Evolutionary conservation across 352 stramenopile genomes (phyloP), one percentile per base, ranked within the genome.

Genomic region (Blastocystis sp.): DNA sequence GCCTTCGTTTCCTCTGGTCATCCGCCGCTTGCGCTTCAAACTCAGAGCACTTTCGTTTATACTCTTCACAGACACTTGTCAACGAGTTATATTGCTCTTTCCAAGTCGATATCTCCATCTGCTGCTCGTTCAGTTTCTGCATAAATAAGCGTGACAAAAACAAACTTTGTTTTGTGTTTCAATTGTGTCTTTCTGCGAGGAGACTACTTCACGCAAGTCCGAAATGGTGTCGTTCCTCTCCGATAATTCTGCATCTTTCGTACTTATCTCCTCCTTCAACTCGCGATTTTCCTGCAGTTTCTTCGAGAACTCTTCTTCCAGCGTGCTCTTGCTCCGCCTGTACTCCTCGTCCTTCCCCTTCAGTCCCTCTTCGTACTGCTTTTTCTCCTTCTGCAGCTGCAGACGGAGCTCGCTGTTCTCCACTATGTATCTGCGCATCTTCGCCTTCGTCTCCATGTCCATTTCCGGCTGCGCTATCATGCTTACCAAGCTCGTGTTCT

Each of bases 341-440:
- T 81, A 81, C 34, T 81, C 70, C 54, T 65, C 43, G 24, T 81
- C 70, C 70, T 81, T 81, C 13, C 47, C n/a, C 54, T 65, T 54
- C 39, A 81, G 7, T 0, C 16, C 45, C 54, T 64, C 70, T 37
- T 81, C 70, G 20, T 66, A 39, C 54, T 26, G 9, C 45, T 63
- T 18, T 53, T 64, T 16, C 54, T 64, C n/a, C 34, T 37, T 7
- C 26, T 41, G n/a, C 54, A 81, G 7, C 11, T 47, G 43, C 47
- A 62, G 7, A 18, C 70, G 43, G 3, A 81, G 34, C 5, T 81
- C 70, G 54, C 70, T 81, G 54, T 81, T 81, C 24, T 81, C 70
- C 41, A 81, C 70, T 11, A 81, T 81, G 54, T 81, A 81, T 6
- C 43, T 4, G 11, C 39, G 5, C 20, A 81, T 16, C 54, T 81